Conservation (phyloP, 2,329 filamentous ascomycete genomes). For the Scolecobasidium constrictum region DNA sequence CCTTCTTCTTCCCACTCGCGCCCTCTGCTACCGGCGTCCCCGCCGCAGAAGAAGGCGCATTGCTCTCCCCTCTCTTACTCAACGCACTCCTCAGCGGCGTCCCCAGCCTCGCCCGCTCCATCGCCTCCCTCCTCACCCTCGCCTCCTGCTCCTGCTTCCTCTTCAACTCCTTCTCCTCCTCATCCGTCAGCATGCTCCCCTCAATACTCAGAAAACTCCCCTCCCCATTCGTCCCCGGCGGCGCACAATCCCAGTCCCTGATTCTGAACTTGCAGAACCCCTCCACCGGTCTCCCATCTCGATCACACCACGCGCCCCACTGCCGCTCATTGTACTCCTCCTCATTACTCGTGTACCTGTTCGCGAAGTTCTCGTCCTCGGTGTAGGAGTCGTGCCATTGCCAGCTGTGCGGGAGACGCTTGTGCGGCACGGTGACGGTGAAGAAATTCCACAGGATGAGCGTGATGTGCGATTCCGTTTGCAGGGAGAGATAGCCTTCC, state of each 20-base stretch:
- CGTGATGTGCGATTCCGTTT: slow-evolving; percentile 81
- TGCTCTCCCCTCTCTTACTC: neutral
- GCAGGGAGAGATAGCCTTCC: slow-evolving; percentile 72
- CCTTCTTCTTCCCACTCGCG: too few relatives aligned
- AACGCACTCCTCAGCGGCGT: neutral
- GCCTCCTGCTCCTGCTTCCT: slow-evolving; percentile 31
- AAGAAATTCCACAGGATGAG: slow-evolving; percentile 86
- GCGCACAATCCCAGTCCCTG: slow-evolving; percentile 66
- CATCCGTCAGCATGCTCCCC: slow-evolving; percentile 68
- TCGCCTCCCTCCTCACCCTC: neutral
- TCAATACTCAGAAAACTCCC: slow-evolving; percentile 4
- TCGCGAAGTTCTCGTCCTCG: slow-evolving; percentile 14
- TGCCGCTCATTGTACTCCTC: slow-evolving; percentile 15
- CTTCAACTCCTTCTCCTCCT: slow-evolving; percentile 53
- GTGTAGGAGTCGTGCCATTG: slow-evolving; percentile 42
- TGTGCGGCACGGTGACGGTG: slow-evolving; percentile 74
- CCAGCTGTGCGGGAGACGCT: slow-evolving; percentile 68
- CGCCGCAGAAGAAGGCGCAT: too few relatives aligned
- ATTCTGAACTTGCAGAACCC: slow-evolving; percentile 68
- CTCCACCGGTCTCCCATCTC: slow-evolving; percentile 54
- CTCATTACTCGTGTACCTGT: slow-evolving; percentile 12
- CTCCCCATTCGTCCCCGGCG: slow-evolving; percentile 53
- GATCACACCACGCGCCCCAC: slow-evolving; percentile 67
- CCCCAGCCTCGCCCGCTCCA: neutral
- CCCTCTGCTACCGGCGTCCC: neutral